Conservation (phyloP, 1,284 basidiomycete genomes). For the Microbotryum lychnidis-dioicae region DNA sequence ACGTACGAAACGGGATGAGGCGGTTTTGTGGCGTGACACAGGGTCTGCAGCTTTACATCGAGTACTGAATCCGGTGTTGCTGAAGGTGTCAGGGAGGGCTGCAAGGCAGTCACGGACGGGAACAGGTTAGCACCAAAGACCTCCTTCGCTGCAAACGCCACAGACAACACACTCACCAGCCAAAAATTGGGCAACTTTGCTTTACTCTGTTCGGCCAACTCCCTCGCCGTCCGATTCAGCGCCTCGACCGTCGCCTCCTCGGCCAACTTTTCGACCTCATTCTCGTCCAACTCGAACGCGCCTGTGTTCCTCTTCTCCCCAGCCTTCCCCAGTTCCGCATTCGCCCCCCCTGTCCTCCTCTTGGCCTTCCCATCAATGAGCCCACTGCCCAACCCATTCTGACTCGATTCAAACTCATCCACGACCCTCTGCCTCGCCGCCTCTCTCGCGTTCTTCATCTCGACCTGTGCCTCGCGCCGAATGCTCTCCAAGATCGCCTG, state of each 20-base stretch:
- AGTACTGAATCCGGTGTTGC: constrained; percentile 55
- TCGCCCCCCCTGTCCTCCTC: constrained; percentile 1
- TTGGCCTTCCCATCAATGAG: constrained; percentile 11
- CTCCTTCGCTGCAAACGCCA: neutral
- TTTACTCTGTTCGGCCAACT: constrained; percentile 65
- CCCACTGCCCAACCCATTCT: constrained; percentile 53
- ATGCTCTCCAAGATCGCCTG: constrained; percentile 63
- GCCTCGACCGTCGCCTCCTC: constrained; percentile 77
- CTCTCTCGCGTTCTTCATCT: constrained; percentile 55
- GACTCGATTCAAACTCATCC: constrained; percentile 72
- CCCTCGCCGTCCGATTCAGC: constrained; percentile 65
- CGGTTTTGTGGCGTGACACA: constrained; percentile 68
- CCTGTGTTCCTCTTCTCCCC: constrained; percentile 53
- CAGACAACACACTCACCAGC: constrained; percentile 45
- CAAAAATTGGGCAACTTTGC: constrained; percentile 89
- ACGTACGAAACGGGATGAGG: constrained; percentile 65
- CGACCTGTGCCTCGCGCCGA: constrained; percentile 65
- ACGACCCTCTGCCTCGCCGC: constrained; percentile 76
- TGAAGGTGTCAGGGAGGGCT: constrained; percentile 71
- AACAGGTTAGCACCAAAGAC: neutral
- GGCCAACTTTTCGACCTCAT: constrained; percentile 59
- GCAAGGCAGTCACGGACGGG: neutral
- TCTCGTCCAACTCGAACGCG: constrained; percentile 63
- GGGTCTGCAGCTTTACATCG: constrained; percentile 74
- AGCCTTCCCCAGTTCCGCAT: constrained; percentile 42